Conservation (phyloP, 1,284 basidiomycete species). For the Serendipita sp. region DNA sequence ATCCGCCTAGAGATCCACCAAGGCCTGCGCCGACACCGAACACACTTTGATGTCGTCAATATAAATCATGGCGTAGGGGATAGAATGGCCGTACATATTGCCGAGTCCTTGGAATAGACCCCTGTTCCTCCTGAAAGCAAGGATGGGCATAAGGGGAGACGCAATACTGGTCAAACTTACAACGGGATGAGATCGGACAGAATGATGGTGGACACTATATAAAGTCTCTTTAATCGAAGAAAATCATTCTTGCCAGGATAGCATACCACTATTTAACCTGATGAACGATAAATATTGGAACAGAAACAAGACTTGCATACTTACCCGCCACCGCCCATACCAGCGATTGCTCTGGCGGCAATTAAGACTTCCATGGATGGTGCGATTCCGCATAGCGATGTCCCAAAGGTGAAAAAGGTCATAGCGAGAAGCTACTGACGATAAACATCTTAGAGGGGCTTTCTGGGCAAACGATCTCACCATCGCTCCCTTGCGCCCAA, state of each 20-base stretch:
- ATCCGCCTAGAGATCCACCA: slow-evolving; percentile 83
- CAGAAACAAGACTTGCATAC: slow-evolving; percentile 19
- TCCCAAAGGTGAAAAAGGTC: slow-evolving; percentile 74
- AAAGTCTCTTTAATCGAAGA: neutral
- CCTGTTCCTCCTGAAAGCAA: slow-evolving; percentile 50
- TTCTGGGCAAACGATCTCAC: neutral
- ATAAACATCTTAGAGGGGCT: neutral
- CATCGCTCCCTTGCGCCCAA: slow-evolving; percentile 58
- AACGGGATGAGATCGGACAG: slow-evolving; percentile 71
- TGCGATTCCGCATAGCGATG: slow-evolving; percentile 67
- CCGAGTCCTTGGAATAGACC: slow-evolving; percentile 82
- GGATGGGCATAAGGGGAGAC: slow-evolving; percentile 8
- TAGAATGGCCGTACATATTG: slow-evolving; percentile 48
- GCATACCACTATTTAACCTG: slow-evolving; percentile 60
- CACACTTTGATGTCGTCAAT: slow-evolving; percentile 31
- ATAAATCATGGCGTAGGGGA: neutral
- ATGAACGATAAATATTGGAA: slow-evolving; percentile 13
- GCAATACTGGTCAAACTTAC: slow-evolving; percentile 29
- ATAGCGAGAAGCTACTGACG: slow-evolving; percentile 44
- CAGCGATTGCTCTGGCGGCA: slow-evolving; percentile 65
- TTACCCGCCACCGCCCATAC: slow-evolving; percentile 82
- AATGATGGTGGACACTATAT: slow-evolving; percentile 55
- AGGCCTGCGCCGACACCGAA: slow-evolving; percentile 53
- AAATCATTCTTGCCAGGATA: slow-evolving; percentile 14
- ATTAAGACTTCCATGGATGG: slow-evolving; percentile 76